Evolutionary conservation across 2,329 filamentous ascomycete genomes (phyloP).

Genomic region (Fusarium tupiense): DNA sequence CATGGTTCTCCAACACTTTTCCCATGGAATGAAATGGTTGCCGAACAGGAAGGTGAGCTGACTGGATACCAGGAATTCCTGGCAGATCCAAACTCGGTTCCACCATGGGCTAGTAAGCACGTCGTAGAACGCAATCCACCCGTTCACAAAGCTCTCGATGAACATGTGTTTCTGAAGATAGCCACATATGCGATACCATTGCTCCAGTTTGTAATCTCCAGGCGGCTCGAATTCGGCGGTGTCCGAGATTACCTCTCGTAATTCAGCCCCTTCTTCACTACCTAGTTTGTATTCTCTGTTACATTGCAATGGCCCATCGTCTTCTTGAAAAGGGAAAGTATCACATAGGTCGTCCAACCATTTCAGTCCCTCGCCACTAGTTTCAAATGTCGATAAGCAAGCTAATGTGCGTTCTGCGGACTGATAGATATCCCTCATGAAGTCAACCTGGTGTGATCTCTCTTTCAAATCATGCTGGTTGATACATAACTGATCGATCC

Average conservation of each 20-base stretch:
- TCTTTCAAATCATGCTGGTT: fast-evolving
- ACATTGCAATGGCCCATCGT: not conserved
- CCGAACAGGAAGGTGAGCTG: not conserved
- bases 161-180: fast-evolving
- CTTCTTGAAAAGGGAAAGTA: fast-evolving
- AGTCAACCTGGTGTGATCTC: not conserved
- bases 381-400: not conserved
- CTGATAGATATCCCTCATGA: fast-evolving
- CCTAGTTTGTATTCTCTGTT: not conserved
- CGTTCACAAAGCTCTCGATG: fast-evolving
- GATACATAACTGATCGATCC: not conserved
- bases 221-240: too few species aligned
- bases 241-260: too few species aligned
- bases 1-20: fast-evolving
- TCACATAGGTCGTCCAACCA: not conserved
- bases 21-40: fast-evolving
- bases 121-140: not conserved
- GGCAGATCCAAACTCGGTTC: not conserved
- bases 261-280: too few species aligned
- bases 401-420: fast-evolving
- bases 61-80: not conserved
- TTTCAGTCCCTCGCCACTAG: not conserved
- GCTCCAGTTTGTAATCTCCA: too few species aligned
- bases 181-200: not conserved
- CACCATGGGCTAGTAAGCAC: fast-evolving